phyloP scores from a whole-genome alignment of 2,329 filamentous ascomycete species.

The Scedosporium aurantiacum region DNA sequence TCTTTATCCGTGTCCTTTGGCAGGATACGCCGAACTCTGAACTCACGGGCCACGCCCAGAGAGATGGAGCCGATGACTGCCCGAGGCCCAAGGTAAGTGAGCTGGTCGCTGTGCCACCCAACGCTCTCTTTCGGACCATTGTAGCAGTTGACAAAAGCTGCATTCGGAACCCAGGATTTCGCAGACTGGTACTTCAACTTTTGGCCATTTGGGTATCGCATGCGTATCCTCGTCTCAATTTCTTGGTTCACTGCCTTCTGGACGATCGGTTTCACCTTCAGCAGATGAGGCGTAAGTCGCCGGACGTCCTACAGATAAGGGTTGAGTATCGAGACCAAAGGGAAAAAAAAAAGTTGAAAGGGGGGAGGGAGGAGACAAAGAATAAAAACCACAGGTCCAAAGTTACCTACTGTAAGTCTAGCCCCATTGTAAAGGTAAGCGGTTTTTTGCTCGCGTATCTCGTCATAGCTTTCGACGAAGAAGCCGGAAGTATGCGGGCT shows the following conservation, averaged over 20 bases:
- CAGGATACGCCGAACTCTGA: conserved; percentile 70
- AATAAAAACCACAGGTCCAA: background rate
- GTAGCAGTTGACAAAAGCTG: conserved; percentile 93
- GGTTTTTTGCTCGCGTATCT: conserved; percentile 57
- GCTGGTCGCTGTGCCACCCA: conserved; percentile 84
- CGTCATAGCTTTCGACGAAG: conserved; percentile 65
- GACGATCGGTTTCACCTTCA: conserved; percentile 57
- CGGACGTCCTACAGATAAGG: conserved; percentile 51
- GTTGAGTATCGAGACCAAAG: background rate
- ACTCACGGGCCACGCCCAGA: conserved; percentile 85
- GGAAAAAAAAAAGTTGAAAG: background rate
- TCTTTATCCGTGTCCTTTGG: conserved; percentile 40
- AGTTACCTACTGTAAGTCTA: conserved; percentile 42
- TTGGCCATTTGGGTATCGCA: conserved; percentile 54
- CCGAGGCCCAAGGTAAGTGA: conserved; percentile 84
- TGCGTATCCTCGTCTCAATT: conserved; percentile 58
- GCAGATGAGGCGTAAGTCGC: conserved; percentile 63
- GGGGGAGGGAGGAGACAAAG: background rate
- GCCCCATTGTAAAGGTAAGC: conserved; percentile 83
- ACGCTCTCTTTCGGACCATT: conserved; percentile 70
- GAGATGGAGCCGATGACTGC: conserved; percentile 84
- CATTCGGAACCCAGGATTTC: conserved; percentile 68
- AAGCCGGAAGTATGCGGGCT: conserved; percentile 78
- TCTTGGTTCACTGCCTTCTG: conserved; percentile 67
- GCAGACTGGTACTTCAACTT: conserved; percentile 73